Percentiles rank a stretch among this genome's conserved stretches.
These are phyloP conservation scores for Modicella reniformis DNA, from an alignment of 371 early-diverging fungal genomes.

Conservation along the genomic window DNA sequence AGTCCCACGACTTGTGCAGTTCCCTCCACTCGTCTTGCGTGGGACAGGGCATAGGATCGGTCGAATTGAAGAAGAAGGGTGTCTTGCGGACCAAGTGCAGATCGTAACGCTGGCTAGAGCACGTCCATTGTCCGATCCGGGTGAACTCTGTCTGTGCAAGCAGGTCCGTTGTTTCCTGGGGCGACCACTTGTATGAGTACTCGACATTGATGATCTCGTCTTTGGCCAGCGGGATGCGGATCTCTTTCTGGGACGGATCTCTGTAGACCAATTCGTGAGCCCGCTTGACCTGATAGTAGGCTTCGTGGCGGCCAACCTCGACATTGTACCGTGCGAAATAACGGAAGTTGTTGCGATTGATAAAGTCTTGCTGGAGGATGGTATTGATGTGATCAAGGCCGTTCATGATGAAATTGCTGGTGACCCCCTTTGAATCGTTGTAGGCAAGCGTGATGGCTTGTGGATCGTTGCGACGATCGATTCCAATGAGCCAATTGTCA, in stretches of 20 bases:
- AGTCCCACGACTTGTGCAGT: slow-evolving; percentile 86
- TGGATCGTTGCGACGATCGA: slow-evolving; percentile 82
- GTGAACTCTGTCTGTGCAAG: slow-evolving; percentile 66
- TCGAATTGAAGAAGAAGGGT: slow-evolving; percentile 64
- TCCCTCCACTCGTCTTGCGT: slow-evolving; percentile 73
- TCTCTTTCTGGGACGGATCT: slow-evolving; percentile 20
- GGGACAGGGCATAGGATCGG: slow-evolving; percentile 34
- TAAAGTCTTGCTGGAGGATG: slow-evolving; percentile 66
- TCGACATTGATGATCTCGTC: slow-evolving; percentile 91
- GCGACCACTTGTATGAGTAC: slow-evolving; percentile 85
- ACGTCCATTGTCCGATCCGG: slow-evolving; percentile 70
- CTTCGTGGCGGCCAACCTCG: slow-evolving; percentile 81
- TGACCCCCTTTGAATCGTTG: slow-evolving; percentile 82
- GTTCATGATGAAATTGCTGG: slow-evolving; percentile 86
- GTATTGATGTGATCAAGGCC: slow-evolving; percentile 81
- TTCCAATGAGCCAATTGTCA: slow-evolving; percentile 83
- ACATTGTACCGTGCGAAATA: slow-evolving; percentile 82
- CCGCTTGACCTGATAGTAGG: slow-evolving; percentile 73
- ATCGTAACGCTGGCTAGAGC: slow-evolving; percentile 69
- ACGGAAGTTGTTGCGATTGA: slow-evolving; percentile 71
- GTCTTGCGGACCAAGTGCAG: slow-evolving; percentile 81
- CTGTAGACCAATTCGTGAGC: slow-evolving; percentile 62
- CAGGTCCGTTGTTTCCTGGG: slow-evolving; percentile 66
- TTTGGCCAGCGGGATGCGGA: slow-evolving; percentile 60
- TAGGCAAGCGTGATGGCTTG: slow-evolving; percentile 81